Percentiles rank a stretch among this genome's conserved stretches.
Evolutionary conservation across 2,329 filamentous ascomycete species (phyloP).

Genomic region (Didymella lethalis): DNA sequence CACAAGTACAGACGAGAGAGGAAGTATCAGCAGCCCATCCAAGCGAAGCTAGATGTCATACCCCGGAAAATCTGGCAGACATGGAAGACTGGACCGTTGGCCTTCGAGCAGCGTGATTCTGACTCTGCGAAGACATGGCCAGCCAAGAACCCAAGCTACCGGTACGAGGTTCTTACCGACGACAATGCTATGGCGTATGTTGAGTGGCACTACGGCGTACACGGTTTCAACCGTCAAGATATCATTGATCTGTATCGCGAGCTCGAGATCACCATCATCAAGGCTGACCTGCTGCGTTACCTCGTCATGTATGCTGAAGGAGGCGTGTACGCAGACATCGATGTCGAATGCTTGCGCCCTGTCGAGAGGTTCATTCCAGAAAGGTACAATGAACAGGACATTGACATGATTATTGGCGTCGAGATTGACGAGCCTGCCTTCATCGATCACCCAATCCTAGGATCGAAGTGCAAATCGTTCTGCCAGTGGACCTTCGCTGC

Average conservation of each 20-base stretch:
- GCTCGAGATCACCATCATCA: slow-evolving; percentile 66
- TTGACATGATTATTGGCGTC: slow-evolving; percentile 74
- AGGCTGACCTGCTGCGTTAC: slow-evolving; percentile 71
- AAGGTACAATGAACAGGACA: slow-evolving; percentile 68
- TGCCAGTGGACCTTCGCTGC: slow-evolving; percentile 80
- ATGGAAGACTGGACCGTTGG: slow-evolving; percentile 74
- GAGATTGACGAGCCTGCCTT: slow-evolving; percentile 76
- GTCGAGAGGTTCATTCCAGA: slow-evolving; percentile 68
- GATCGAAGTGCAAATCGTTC: slow-evolving; percentile 73
- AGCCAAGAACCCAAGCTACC: slow-evolving; percentile 69
- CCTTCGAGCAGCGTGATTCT: slow-evolving; percentile 70
- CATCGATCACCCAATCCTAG: slow-evolving; percentile 69
- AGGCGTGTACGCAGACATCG: slow-evolving; percentile 67
- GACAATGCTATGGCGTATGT: slow-evolving; percentile 72
- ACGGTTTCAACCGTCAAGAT: slow-evolving; percentile 71
- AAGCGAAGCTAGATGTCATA: slow-evolving; percentile 53
- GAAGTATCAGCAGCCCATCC: slow-evolving; percentile 45
- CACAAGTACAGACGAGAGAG: slow-evolving; percentile 46
- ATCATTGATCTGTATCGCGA: slow-evolving; percentile 41
- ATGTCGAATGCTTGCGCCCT: slow-evolving; percentile 64
- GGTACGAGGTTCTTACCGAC: slow-evolving; percentile 75
- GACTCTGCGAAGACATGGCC: slow-evolving; percentile 70
- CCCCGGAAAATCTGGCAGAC: slow-evolving; percentile 78
- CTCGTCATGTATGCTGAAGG: slow-evolving; percentile 73
- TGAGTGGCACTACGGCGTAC: slow-evolving; percentile 70